Base-by-base conservation (phyloP, 2,329 filamentous ascomycete species). In the Macrophomina pseudophaseolina region DNA sequence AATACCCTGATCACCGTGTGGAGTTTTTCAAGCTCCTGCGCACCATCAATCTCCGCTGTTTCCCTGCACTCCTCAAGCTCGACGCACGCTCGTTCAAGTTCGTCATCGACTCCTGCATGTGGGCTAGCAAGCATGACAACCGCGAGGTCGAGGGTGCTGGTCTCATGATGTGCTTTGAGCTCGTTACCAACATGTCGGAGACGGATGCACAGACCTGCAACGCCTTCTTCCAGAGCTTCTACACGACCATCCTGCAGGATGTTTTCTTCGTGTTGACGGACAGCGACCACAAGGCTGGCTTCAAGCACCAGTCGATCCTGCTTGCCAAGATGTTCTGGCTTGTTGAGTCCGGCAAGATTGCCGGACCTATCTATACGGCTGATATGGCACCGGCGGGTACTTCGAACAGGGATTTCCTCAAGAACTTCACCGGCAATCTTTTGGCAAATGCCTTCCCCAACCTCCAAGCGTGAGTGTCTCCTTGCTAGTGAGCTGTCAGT, bases 121-220 rank as follows among this genome's bases (percentile, higher is more conserved):
- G 95, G 96, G 95, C 96, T n/a, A 97, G 94, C 84, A 99, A 99
- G 84, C 95, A 99, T 80, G 95, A 99, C 82, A 99, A 99, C 81
- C 91, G 95, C 68, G 93, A 97, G 76, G 95, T 99, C 35, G 95
- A 99, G 80, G 93, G 92, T 71, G 96, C 95, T 46, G 95, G 95
- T 68, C 88, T 99, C 68, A 95, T 94, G 80, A 99, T 99, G 95
- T 98, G 94, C 79, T 88, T 97, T 71, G 95, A 99, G 81, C 85
- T 99, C 70, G 94, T 99, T 77, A 94, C 91, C 80, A 99, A 99
- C 81, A 97, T 99, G 83, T 93, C 94, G 8, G 94, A 97, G 73
- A 91, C 93, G 0, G 94, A 98, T 77, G 82, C 87, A 23, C 85
- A 90, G 74, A 98, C 93, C 0, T 92, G 94, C 70, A 96, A 93